Conservation (phyloP, 768 basidiomycete genomes). For the Termitomyces eurrhizus region DNA sequence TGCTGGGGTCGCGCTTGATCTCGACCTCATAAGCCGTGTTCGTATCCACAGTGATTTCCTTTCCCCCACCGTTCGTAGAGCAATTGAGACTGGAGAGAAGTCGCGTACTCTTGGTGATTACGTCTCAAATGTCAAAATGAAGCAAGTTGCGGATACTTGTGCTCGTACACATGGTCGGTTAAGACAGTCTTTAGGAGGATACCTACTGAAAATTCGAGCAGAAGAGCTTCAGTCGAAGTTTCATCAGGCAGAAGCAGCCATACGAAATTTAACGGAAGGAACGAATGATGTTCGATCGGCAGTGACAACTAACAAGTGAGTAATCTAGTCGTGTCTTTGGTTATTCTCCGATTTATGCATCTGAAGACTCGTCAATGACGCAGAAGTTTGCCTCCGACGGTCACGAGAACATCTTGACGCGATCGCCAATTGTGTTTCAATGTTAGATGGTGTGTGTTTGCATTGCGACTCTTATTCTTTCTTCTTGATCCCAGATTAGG, state of each 20-base stretch:
- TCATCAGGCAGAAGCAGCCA: slow-evolving; percentile 47
- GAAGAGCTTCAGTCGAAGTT: slow-evolving; percentile 59
- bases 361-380: slow-evolving; percentile 55
- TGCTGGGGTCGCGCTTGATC: slow-evolving; percentile 61
- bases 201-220: slow-evolving; percentile 20
- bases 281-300: slow-evolving; percentile 54
- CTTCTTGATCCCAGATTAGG: slow-evolving; percentile 21
- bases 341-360: neutral
- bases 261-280: slow-evolving; percentile 51
- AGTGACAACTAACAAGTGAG: slow-evolving; percentile 45
- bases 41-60: slow-evolving; percentile 74
- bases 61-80: slow-evolving; percentile 58
- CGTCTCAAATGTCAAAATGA: slow-evolving; percentile 76
- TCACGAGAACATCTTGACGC: slow-evolving; percentile 59
- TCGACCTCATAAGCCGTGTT: slow-evolving; percentile 66
- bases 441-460: slow-evolving; percentile 44
- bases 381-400: slow-evolving; percentile 47
- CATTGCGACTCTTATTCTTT: neutral
- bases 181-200: neutral
- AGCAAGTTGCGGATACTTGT: slow-evolving; percentile 72
- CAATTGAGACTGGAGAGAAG: slow-evolving; percentile 67
- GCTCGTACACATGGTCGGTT: slow-evolving; percentile 60
- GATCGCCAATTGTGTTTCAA: slow-evolving; percentile 45
- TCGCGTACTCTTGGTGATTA: slow-evolving; percentile 76
- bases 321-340: neutral